Evolutionary conservation across 768 basidiomycete species (phyloP).

Genomic region (Cystobasidium tubakii): DNA sequence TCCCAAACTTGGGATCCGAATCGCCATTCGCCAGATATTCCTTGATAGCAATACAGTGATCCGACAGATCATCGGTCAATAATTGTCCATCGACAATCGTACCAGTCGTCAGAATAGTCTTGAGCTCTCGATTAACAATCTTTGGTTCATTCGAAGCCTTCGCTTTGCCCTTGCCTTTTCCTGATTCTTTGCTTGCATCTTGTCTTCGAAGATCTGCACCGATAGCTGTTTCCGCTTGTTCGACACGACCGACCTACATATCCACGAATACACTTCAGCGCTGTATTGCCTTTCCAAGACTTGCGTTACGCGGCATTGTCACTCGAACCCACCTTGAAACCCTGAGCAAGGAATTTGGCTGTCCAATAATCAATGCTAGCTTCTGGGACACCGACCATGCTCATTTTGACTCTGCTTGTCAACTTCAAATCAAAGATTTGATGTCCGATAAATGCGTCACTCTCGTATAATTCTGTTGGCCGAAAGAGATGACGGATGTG

Average conservation of each 20-base stretch:
- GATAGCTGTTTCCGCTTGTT: conserved; percentile 92
- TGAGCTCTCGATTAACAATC: conserved; percentile 84
- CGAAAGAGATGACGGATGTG: background rate
- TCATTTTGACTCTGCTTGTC: conserved; percentile 73
- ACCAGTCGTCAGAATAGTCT: conserved; percentile 93
- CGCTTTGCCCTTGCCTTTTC: conserved; percentile 50
- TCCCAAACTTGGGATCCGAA: conserved; percentile 58
- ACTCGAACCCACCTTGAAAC: conserved; percentile 47
- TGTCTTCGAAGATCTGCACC: conserved; percentile 93
- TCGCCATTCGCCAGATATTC: conserved; percentile 39
- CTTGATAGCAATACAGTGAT: conserved; percentile 86
- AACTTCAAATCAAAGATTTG: conserved; percentile 88
- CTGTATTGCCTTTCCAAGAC: no score
- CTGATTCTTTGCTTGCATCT: conserved; percentile 53
- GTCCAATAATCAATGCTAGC: conserved; percentile 88
- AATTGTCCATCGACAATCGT: conserved; percentile 87
- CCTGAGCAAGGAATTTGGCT: conserved; percentile 48
- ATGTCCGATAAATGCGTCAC: conserved; percentile 86
- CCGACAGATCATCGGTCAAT: conserved; percentile 84
- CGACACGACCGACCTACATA: conserved; percentile 86
- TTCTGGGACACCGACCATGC: conserved; percentile 97
- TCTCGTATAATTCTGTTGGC: conserved; percentile 66
- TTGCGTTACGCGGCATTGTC: no score
- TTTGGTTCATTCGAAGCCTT: conserved; percentile 60
- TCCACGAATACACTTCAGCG: conserved; percentile 63